Conservation (phyloP, 208 protist genomes). For the Acanthamoeba triangularis region DNA sequence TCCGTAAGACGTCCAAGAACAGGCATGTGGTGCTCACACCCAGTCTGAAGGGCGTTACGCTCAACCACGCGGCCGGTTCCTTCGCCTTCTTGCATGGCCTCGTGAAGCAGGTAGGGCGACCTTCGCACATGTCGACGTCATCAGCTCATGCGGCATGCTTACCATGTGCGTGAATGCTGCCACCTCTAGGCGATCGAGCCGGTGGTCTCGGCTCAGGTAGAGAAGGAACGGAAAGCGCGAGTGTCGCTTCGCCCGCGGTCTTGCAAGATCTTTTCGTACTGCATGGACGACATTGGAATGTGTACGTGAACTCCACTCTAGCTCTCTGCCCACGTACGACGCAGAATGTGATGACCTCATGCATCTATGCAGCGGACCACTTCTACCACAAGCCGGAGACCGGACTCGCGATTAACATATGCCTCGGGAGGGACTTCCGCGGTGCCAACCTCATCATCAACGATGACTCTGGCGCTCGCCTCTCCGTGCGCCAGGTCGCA, state of each 20-base stretch:
- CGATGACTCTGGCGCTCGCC: slow-evolving; percentile 36
- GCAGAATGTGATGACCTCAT: not conserved
- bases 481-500: slow-evolving; percentile 8
- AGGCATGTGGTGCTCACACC: not conserved
- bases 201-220: not conserved
- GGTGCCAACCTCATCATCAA: slow-evolving; percentile 22
- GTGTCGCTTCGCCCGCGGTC: not conserved
- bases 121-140: not conserved
- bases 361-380: not conserved
- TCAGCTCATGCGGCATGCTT: not conserved
- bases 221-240: not conserved
- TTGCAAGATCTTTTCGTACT: slow-evolving; percentile 23
- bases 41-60: slow-evolving; percentile 4
- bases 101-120: not conserved
- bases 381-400: slow-evolving; percentile 21
- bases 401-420: slow-evolving; percentile 6
- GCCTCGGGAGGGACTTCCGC: not conserved
- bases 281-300: slow-evolving; percentile 62
- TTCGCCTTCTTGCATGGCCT: not conserved
- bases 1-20: slow-evolving; percentile 48
- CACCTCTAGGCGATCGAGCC: slow-evolving; percentile 19
- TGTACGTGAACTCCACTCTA: not conserved
- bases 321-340: not conserved
- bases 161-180: no score
- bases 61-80: slow-evolving; percentile 10